A percentile compares a stretch with the other conserved stretches of the same genome.
Conservation (phyloP, 73 alveolate genomes). For the Blepharisma stoltei region DNA sequence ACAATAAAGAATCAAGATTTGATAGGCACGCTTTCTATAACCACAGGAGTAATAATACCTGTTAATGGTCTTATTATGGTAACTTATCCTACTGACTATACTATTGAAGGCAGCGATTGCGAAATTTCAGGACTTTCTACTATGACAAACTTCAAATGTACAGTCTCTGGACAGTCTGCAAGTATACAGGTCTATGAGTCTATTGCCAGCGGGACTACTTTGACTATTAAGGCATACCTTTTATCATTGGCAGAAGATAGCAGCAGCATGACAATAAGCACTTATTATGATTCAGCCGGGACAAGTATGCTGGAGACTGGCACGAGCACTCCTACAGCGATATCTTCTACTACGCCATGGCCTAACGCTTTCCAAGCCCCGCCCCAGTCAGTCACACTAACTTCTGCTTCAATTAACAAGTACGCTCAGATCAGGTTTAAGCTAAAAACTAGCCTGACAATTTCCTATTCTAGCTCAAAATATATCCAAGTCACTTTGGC, state of each 20-base stretch:
- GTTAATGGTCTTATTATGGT: background rate
- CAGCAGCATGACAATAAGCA: background rate
- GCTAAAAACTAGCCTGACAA: background rate
- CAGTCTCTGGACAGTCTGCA: background rate
- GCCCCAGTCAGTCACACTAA: background rate
- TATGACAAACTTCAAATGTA: constrained; percentile 3
- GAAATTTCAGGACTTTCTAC: constrained; percentile 21
- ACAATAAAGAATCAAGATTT: background rate
- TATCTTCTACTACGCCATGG: background rate
- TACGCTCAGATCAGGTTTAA: background rate
- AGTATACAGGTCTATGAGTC: background rate
- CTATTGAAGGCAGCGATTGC: background rate
- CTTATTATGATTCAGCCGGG: constrained; percentile 11
- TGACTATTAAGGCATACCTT: background rate
- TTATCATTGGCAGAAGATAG: background rate
- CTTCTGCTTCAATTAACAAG: background rate
- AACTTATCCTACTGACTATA: background rate
- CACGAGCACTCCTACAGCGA: background rate
- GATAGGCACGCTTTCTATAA: background rate
- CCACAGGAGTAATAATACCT: background rate
- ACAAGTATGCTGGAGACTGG: background rate
- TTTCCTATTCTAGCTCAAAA: background rate
- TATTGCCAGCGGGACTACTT: background rate
- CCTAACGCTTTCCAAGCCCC: background rate
- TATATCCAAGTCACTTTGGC: background rate